Conservation (phyloP, 768 basidiomycete species). For the Favolaschia claudopus region DNA sequence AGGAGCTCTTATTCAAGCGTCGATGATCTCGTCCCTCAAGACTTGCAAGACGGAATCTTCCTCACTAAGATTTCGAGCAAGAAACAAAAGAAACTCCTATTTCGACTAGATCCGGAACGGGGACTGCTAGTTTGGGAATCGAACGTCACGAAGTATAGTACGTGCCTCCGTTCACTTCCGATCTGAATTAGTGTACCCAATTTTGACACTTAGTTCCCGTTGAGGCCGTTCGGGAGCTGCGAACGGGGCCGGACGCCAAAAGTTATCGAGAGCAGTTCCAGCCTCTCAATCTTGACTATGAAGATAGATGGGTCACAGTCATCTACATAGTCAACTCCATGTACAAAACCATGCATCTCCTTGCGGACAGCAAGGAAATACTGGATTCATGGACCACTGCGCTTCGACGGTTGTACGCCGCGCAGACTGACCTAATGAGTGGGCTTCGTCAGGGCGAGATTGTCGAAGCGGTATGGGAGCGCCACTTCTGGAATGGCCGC, state of each 20-base stretch:
- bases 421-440: conserved; percentile 74
- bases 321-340: conserved; percentile 79
- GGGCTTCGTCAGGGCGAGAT: conserved; percentile 70
- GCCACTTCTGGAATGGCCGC: conserved; percentile 82
- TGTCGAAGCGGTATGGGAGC: conserved; percentile 77
- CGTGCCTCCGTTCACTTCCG: background rate
- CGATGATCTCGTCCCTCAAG: conserved; percentile 58
- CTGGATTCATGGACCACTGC: conserved; percentile 65
- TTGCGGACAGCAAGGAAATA: conserved; percentile 65
- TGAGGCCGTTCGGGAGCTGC: conserved; percentile 87
- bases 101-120: conserved; percentile 78
- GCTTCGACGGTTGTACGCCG: conserved; percentile 66
- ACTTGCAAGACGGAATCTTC: conserved; percentile 63
- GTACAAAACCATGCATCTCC: conserved; percentile 88
- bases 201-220: conserved; percentile 68
- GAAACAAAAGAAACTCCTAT: conserved; percentile 71
- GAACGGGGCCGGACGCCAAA: conserved; percentile 72
- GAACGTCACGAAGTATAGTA: conserved; percentile 60
- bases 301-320: conserved; percentile 84
- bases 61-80: conserved; percentile 86
- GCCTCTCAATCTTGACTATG: conserved; percentile 59
- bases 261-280: conserved; percentile 78
- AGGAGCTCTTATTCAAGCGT: conserved; percentile 18
- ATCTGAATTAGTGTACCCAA: conserved; percentile 7
- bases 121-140: conserved; percentile 80